phyloP scores from a whole-genome alignment of 2,329 filamentous ascomycete species.

The Aureobasidium lini region DNA sequence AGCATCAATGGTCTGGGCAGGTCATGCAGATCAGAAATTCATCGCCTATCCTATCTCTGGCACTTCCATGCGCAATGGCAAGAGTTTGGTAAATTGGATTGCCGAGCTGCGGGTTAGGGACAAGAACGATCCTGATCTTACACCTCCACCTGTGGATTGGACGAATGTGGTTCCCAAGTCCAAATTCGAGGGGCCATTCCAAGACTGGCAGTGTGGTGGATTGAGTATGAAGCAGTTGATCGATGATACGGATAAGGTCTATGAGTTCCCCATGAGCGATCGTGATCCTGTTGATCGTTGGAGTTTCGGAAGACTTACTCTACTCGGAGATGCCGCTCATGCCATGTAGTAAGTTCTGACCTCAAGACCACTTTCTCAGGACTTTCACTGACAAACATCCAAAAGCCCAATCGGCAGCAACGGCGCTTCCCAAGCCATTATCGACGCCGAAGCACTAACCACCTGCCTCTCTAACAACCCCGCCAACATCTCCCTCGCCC shows the following conservation, averaged over 20 bases:
- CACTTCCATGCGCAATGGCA: constrained; percentile 29
- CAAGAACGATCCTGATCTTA: constrained; percentile 36
- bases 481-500: constrained; percentile 25
- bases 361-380: too few species aligned
- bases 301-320: constrained; percentile 31
- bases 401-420: constrained; percentile 34
- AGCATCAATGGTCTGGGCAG: constrained; percentile 40
- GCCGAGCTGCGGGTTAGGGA: constrained; percentile 37
- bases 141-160: constrained; percentile 39
- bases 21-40: constrained; percentile 42
- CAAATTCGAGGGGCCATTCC: constrained; percentile 34
- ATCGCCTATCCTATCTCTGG: constrained; percentile 41
- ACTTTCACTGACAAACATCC: too few species aligned
- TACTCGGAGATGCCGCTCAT: constrained; percentile 38
- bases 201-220: constrained; percentile 36
- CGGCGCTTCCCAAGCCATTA: constrained; percentile 38
- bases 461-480: constrained; percentile 25
- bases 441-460: constrained; percentile 36
- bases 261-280: constrained; percentile 43
- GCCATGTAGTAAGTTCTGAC: constrained; percentile 28
- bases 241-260: constrained; percentile 35
- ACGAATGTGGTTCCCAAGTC: constrained; percentile 35
- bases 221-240: constrained; percentile 38
- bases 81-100: constrained; percentile 41
- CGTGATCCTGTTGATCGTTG: constrained; percentile 35